Evolutionary conservation across 2,329 filamentous ascomycete species (phyloP), one percentile per base, ranked within the genome.

Genomic region (Fusarium sp.): DNA sequence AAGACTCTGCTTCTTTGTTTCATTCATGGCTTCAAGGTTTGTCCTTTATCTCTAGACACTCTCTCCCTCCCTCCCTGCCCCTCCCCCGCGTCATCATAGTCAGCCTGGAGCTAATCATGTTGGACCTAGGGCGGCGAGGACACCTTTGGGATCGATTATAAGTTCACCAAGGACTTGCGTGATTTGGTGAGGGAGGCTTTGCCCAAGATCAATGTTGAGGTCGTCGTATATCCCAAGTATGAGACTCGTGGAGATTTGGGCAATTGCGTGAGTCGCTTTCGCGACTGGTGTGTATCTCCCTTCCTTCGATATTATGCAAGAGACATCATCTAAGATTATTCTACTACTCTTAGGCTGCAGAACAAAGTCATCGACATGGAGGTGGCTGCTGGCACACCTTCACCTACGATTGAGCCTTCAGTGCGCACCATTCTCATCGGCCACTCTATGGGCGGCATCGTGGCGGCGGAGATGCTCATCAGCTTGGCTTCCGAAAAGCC

Each of bases 281-380:
- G 90, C 68, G 90, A 92, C 80, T 96, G 92, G 91, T 89, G 77
- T 65, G 80, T 77, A 15, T 41, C 45, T 2, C 28, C 30, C n/a
- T 22, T 22, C 35, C n/a, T 26, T 20, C 8, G 14, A 15, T 39
- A 8, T 13, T 6, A 59, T 56, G 33, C 33, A 24, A 50, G 20
- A 26, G 14, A 46, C 26, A 24, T 28, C 24, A 22, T 26, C 52
- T 64, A 41, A 64, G 17, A 10, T 17, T 15, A 17, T n/a, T n/a
- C 9, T 37, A 28, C 33, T 26, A 9, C 30, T 35, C 14, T 15
- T 39, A 93, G 91, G 93, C 87, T 98, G 17, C 89, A 94, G 70
- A 91, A 97, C 76, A 92, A 92, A 73, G 92, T 98, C 72, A 97
- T 98, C 73, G 96, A 98, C 78, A 84, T 97, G 74, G 95, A 99